Evolutionary conservation across 1,139 yeast species (phyloP), one percentile per base, ranked within the genome.

Genomic region (Magnusiomyces tetraspermus): DNA sequence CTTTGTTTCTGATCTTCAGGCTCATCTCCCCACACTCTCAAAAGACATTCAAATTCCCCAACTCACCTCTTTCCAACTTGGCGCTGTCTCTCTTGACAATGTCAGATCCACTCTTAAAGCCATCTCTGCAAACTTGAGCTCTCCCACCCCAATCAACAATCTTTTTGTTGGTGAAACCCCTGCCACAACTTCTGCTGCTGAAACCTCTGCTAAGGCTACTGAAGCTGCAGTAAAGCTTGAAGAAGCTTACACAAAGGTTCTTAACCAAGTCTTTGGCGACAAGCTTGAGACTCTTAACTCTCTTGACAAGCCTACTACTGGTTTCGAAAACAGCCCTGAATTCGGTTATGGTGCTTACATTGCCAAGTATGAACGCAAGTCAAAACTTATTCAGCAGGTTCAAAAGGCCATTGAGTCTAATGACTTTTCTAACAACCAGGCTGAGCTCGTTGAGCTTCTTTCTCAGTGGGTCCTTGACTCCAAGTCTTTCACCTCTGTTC

Each of bases 291-390:
- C 89, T 46, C 75, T 85, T 65, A 85, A 87, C 67, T 74, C 75
- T 53, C 71, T 74, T 52, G 78, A 78, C 26, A 67, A 71, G 51
- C 71, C 74, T 45, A 66, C 70, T 38, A 68, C 73, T 43, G 73
- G 72, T 37, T 52, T 64, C 31, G 66, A 68, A 21, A 71, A 81
- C 45, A 61, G 64, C 10, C 97, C 97, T 11, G 97, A 89, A 68
- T 89, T 73, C 65, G 96, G 97, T 1, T 87, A 78, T 60, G 98
- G 98, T 68, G 73, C 80, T 38, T 88, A 75, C 63, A 70, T 89
- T 61, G 78, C 77, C 48, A 72, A 72, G 44, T 76, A 80, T 61
- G 80, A 82, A 61, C 56, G 57, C 45, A 61, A 59, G 53, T 63
- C 70, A 28, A 66, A 71, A 38, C 74, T 85, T 60, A 63, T 78